Evolutionary conservation across 2,329 filamentous ascomycete genomes (phyloP).

Genomic region (Didymella glomerata): DNA sequence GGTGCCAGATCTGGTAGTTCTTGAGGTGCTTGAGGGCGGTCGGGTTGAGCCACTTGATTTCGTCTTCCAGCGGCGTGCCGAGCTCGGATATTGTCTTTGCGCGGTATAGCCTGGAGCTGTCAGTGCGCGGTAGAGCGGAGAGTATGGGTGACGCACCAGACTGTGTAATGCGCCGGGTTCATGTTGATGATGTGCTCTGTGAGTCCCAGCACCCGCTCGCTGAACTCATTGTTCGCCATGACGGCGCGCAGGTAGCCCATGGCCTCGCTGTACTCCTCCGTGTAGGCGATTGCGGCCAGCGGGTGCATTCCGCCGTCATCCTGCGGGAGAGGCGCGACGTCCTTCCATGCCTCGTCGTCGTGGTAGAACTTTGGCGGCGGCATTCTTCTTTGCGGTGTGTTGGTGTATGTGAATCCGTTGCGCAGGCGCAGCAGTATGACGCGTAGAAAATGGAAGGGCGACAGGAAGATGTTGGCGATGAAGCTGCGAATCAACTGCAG

Average conservation of each 20-base stretch:
- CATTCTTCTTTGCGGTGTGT: slow-evolving; percentile 3
- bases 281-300: slow-evolving; percentile 91
- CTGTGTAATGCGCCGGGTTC: slow-evolving; percentile 98
- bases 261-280: slow-evolving; percentile 87
- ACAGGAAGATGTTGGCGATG: slow-evolving; percentile 15
- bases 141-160: slow-evolving; percentile 68
- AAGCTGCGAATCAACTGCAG: slow-evolving; percentile 23
- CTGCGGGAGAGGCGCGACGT: slow-evolving; percentile 82
- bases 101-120: slow-evolving; percentile 75
- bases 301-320: slow-evolving; percentile 79
- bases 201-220: slow-evolving; percentile 77
- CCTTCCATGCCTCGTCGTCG: slow-evolving; percentile 80
- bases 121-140: slow-evolving; percentile 14
- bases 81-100: slow-evolving; percentile 78
- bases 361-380: slow-evolving; percentile 59
- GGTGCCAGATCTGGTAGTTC: slow-evolving; percentile 97
- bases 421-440: slow-evolving; percentile 9
- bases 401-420: not conserved
- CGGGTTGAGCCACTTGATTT: slow-evolving; percentile 86
- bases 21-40: slow-evolving; percentile 86
- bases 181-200: slow-evolving; percentile 90
- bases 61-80: slow-evolving; percentile 69
- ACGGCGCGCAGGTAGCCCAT: slow-evolving; percentile 93
- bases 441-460: slow-evolving; percentile 9
- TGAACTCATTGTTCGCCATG: slow-evolving; percentile 88